These are phyloP conservation scores for Gaultheria prostrata DNA, from an alignment of 148 eudicot genomes.

Conservation along the genomic window DNA sequence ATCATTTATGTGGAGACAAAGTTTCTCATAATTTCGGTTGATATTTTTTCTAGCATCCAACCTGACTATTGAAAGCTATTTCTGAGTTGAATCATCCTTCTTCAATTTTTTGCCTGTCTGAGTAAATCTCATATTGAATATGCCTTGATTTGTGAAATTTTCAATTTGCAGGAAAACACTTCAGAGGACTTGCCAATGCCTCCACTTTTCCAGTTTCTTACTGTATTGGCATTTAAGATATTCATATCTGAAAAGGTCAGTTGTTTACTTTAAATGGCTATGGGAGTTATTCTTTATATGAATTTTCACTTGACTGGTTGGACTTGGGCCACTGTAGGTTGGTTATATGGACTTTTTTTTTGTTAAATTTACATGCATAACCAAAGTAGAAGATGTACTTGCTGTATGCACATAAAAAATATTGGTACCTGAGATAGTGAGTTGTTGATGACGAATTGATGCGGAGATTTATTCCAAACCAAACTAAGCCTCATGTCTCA, in stretches of 20 bases:
- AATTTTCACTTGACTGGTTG: background rate
- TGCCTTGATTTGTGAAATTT: constrained; percentile 25
- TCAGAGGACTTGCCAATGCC: constrained; percentile 88
- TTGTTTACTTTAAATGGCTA: constrained; percentile 8
- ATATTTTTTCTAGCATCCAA: background rate
- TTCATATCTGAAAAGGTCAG: constrained; percentile 70
- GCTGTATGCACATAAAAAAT: background rate
- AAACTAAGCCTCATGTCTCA: background rate
- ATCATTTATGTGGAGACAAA: too few relatives aligned
- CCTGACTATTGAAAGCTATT: background rate
- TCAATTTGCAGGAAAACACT: constrained; percentile 52
- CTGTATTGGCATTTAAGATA: constrained; percentile 69
- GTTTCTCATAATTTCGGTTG: too few relatives aligned
- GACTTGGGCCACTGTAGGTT: background rate
- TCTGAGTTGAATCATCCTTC: background rate
- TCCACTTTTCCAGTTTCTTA: constrained; percentile 82
- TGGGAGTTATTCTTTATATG: background rate
- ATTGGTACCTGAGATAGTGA: background rate
- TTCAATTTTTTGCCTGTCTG: background rate
- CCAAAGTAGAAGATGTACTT: background rate
- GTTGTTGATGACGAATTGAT: background rate
- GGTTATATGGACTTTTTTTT: background rate
- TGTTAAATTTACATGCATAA: constrained; percentile 5
- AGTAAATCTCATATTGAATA: background rate
- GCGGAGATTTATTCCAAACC: background rate